Evolutionary conservation across 2,329 filamentous ascomycete species (phyloP), one percentile per base, ranked within the genome.

Genomic region (Phoma sp.): DNA sequence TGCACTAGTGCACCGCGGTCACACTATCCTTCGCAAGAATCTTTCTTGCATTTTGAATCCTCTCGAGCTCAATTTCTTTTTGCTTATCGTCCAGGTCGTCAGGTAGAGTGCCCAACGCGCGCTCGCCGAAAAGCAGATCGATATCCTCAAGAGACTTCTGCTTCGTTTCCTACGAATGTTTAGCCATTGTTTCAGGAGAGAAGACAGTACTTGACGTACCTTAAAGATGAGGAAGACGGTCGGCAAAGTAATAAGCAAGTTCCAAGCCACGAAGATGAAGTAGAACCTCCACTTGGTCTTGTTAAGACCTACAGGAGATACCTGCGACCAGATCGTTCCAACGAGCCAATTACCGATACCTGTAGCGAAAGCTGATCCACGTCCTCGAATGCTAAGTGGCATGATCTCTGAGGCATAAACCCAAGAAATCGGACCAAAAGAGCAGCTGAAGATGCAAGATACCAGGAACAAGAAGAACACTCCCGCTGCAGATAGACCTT

Each of bases 391-490:
- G 59, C 85, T 84, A 74, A 89, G 82, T 9, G 87, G 86, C 72
- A 75, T 72, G 56, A 89, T 84, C 70, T 89, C 87, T 15, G 82
- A 82, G 69, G 86, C 85, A 70, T 89, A 89, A 1, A 88, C 79
- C 85, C 86, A 88, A 0, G 78, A 81, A 66, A 75, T 71, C 2
- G 72, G 68, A 4, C 70, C 72, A 39, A 74, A 75, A 0, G 69
- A 71, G 22, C 67, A 61, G 10, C 64, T 69, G 61, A 75, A 76
- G 40, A 74, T 72, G 54, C 65, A 70, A 6, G 73, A 71, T 2
- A 77, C 74, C n/a, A 68, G 56, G 68, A 88, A 89, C n/a, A 89
- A 72, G 74, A 89, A 88, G 62, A 86, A 85, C 17, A 89, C 84
- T 12, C 84, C 86, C 0, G 80, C 84, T 35, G 86, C 84, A 39